A percentile compares a stretch with the other conserved stretches of the same genome.
Evolutionary conservation across 2,329 filamentous ascomycete genomes (phyloP).

Genomic region (Pezicula carpinea): DNA sequence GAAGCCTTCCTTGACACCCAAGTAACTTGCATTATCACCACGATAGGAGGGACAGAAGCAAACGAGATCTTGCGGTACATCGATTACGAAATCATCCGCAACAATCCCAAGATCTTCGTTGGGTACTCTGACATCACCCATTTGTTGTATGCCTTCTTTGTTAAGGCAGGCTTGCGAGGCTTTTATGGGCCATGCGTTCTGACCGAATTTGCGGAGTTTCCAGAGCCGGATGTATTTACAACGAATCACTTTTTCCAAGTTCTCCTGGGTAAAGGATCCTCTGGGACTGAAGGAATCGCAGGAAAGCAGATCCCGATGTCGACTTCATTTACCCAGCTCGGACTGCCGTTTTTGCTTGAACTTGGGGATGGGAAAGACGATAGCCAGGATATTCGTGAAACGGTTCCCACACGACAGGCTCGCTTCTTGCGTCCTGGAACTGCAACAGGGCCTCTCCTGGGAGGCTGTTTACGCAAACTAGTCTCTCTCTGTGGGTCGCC

Average conservation of each 20-base stretch:
- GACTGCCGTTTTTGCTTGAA: conserved; percentile 1
- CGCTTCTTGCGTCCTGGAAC: conserved; percentile 4
- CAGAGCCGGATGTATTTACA: conserved; percentile 16
- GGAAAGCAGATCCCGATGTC: conserved; percentile 4
- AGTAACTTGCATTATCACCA: conserved; percentile 24
- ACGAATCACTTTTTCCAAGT: conserved; percentile 15
- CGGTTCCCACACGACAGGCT: not conserved
- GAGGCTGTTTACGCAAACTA: conserved; percentile 4
- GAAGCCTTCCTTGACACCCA: conserved; percentile 19
- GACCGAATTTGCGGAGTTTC: conserved; percentile 21
- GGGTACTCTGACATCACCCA: conserved; percentile 29
- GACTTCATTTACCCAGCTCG: not conserved
- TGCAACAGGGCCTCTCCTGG: conserved; percentile 3
- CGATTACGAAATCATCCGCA: conserved; percentile 24
- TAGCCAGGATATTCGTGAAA: conserved; percentile 3
- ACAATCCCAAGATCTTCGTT: conserved; percentile 29
- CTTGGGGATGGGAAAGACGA: not conserved
- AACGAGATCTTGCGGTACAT: conserved; percentile 26
- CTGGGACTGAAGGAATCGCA: not conserved
- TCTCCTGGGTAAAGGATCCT: conserved; percentile 1
- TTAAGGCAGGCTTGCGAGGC: conserved; percentile 16
- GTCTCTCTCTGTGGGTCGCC: conserved; percentile 4
- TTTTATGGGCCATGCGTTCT: conserved; percentile 28
- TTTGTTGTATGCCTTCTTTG: conserved; percentile 22
- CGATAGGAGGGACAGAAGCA: conserved; percentile 20